Conservation (phyloP, 2,329 filamentous ascomycete species). For the Sarocladiaceae sp. region DNA sequence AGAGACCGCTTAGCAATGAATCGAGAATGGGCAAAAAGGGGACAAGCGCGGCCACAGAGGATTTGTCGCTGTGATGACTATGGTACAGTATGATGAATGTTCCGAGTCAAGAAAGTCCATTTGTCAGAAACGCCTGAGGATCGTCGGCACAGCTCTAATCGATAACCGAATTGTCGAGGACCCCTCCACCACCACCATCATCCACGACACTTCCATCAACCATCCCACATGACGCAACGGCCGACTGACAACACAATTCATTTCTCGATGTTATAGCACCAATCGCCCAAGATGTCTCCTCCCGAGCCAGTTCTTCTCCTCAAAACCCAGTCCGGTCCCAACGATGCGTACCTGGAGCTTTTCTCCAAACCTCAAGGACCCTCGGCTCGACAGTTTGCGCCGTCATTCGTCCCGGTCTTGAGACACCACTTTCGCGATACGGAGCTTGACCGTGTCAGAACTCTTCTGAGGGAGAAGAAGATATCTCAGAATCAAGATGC, state of each 20-base stretch:
- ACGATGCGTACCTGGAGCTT: conserved; percentile 68
- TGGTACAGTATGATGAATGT: neutral
- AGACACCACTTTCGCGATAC: conserved; percentile 63
- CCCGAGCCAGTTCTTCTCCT: conserved; percentile 59
- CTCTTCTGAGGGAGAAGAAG: conserved; percentile 39
- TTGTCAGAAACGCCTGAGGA: conserved; percentile 5
- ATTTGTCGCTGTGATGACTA: neutral
- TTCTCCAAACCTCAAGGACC: conserved; percentile 40
- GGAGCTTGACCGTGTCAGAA: conserved; percentile 50
- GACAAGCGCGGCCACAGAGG: neutral
- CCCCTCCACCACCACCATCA: neutral
- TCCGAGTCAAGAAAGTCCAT: neutral
- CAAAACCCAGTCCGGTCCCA: conserved; percentile 71
- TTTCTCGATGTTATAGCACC: conserved; percentile 1
- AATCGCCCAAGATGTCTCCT: conserved; percentile 13
- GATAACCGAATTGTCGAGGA: neutral
- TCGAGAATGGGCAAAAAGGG: neutral
- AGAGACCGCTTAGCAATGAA: no score
- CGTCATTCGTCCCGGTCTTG: conserved; percentile 72
- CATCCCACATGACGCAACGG: neutral
- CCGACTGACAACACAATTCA: neutral
- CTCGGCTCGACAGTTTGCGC: conserved; percentile 45
- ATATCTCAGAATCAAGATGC: conserved; percentile 34
- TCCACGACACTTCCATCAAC: neutral
- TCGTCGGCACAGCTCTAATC: neutral